Base-by-base conservation (phyloP, 192 early-diverging fungal genomes). In the Chytriomyces confervae region DNA sequence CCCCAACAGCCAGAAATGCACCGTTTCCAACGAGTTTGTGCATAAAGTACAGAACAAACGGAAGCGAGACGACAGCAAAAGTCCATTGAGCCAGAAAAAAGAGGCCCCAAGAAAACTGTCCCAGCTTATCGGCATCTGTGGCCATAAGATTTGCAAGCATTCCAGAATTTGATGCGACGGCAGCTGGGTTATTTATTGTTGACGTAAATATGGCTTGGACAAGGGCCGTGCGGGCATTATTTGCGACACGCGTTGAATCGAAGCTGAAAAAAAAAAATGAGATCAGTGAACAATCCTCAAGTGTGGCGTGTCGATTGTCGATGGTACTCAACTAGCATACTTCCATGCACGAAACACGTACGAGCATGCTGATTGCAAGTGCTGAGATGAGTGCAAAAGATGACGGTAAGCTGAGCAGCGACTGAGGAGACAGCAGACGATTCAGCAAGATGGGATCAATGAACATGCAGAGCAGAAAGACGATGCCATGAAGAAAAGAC, bases 91-190 rank as follows among this genome's bases (percentile, higher is more conserved):
- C 49, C 7, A 74, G 45, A 48, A 45, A 36, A 48, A 74, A 74
- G 16, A 74, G 9, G 44, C 57, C 72, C 72, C 72, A 74, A 36
- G 61, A 60, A 44, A 45, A 63, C 63, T 60, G 50, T 18, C 72
- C 72, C 11, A 74, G 72, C 61, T 74, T 74, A 50, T 74, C 72
- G 3, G 72, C 43, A 45, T 74, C 72, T 29, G 72, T 74, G n/a
- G 72, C 72, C 46, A 74, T 63, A 7, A 74, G 46, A 46, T 74
- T 74, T 7, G 47, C 63, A 13, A 74, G 57, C 24, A 63, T 62
- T 16, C 72, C 72, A 43, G 18, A 36, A 46, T 63, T 74, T 7
- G 16, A 44, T 20, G 29, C 53, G 11, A 18, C 23, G 20, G n/a
- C 69, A 49, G 53, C 10, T n/a, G 69, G 53, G 18, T 18, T 48